Base-by-base conservation (phyloP, 2,329 filamentous ascomycete genomes). In the Aspergillus nomiae region DNA sequence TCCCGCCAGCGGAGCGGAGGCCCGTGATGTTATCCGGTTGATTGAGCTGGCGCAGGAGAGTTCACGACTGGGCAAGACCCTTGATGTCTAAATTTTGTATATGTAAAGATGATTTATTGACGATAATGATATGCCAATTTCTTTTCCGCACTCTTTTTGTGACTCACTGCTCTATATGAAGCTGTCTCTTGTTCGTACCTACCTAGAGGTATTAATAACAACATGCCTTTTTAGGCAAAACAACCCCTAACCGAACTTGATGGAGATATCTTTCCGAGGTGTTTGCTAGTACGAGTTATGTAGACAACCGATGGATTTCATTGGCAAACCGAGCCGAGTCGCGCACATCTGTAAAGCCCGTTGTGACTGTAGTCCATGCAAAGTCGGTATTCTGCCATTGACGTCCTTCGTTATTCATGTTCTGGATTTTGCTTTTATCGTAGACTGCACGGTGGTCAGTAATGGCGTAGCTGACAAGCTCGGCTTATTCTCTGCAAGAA, bases 1-100 rank as follows among this genome's bases (percentile, higher is more conserved):
- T 30, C 85, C 86, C 3, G 86, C 86, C 14, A 84, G 82, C 65
- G 80, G 84, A 3, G 80, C 78, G 51, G 83, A 86, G 63, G 83
- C 85, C 14, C 78, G 80, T 48, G 79, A 84, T 68, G 82, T 88
- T 6, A 82, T 89, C 65, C 80, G 77, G 61, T 77, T 88, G 65
- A 84, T 88, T 67, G 86, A 88, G 74, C 71, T 85, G 64, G 85
- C 83, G 19, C 79, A 79, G 66, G 78, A 84, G 74, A 87, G 84
- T 70, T 86, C 84, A 16, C 78, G 76, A 66, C 77, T 75, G 65
- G 84, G 84, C 5, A 82, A 77, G 76, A 85, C 84, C 1, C 46
- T 84, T 65, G 73, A 76, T 56, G 72, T 80, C 50, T 76, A 70
- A 26, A 36, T 24, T 55, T 38, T 55, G 32, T 12, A 24, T 24